A percentile compares a stretch with the other conserved stretches of the same genome.
Evolutionary conservation across 2,329 filamentous ascomycete species (phyloP).

Genomic region (Trichoderma breve): DNA sequence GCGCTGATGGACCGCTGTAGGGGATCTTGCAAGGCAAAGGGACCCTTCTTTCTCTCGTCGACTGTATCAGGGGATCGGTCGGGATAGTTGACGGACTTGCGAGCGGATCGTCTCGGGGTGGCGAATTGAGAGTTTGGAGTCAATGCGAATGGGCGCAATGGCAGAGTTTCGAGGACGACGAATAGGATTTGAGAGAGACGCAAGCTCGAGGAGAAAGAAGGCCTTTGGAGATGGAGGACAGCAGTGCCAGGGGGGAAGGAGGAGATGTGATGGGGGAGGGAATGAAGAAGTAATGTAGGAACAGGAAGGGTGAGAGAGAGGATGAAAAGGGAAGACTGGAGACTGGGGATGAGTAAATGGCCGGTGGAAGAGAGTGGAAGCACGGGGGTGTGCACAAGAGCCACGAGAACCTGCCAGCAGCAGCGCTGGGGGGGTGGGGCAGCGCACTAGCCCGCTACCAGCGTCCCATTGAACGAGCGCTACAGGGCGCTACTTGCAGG

Average conservation of each 20-base stretch:
- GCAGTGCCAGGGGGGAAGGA: conserved; percentile 32
- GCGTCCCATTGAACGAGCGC: conserved; percentile 1
- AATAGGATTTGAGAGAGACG: conserved; percentile 22
- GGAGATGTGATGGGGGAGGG: conserved; percentile 26
- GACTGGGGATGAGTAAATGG: conserved; percentile 21
- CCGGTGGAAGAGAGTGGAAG: conserved; percentile 36
- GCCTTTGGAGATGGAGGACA: conserved; percentile 31
- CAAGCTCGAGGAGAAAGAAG: conserved; percentile 39
- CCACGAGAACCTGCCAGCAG: conserved; percentile 20
- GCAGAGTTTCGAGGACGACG: conserved; percentile 16
- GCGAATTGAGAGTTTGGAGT: conserved; percentile 24
- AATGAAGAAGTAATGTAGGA: conserved; percentile 29
- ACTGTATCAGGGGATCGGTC: conserved; percentile 18
- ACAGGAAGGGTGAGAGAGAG: conserved; percentile 30
- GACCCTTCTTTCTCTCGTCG: conserved; percentile 37
- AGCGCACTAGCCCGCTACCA: neutral
- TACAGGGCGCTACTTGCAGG: neutral
- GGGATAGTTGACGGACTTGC: conserved; percentile 18
- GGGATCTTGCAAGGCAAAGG: conserved; percentile 15
- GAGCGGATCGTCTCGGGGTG: conserved; percentile 24
- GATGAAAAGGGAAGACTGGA: conserved; percentile 29
- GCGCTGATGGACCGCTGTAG: conserved; percentile 1
- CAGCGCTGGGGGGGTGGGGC: conserved; percentile 13
- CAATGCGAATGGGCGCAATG: conserved; percentile 22
- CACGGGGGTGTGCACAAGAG: conserved; percentile 24